Percentiles rank a stretch among this genome's conserved stretches.
Evolutionary conservation across 176 grass and related monocot species (phyloP).

Genomic region (Carex myosuroides): DNA sequence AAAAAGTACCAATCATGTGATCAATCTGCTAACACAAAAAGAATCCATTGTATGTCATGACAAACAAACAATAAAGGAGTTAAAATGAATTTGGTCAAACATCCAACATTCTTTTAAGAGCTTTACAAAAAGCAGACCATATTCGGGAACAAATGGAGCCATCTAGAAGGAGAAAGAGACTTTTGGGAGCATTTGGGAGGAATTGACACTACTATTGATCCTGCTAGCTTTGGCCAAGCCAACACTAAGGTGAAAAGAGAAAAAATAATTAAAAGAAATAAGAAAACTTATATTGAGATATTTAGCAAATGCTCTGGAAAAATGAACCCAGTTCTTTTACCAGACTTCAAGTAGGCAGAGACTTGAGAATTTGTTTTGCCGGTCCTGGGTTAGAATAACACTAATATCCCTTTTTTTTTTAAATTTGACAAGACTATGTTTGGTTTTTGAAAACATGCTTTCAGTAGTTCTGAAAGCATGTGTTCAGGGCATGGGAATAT

Average conservation of each 20-base stretch:
- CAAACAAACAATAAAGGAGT: background rate
- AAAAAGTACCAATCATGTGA: background rate
- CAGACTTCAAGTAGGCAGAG: background rate
- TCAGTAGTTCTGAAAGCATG: background rate
- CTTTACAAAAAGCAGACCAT: slow-evolving; percentile 44
- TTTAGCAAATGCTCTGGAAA: background rate
- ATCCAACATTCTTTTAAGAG: background rate
- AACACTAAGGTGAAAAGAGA: slow-evolving; percentile 70
- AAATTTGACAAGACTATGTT: background rate
- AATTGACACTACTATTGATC: slow-evolving; percentile 85
- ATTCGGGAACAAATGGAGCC: slow-evolving; percentile 93
- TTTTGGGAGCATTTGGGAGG: slow-evolving; percentile 91
- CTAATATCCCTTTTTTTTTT: background rate
- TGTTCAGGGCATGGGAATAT: background rate
- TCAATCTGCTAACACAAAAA: background rate
- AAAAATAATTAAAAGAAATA: background rate
- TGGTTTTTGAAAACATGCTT: background rate
- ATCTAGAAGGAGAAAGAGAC: slow-evolving; percentile 76
- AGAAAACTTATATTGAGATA: background rate
- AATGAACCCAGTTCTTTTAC: background rate
- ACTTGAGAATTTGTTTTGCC: background rate
- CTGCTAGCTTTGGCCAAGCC: slow-evolving; percentile 84
- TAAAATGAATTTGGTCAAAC: background rate
- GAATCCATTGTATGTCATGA: background rate
- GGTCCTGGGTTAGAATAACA: background rate